These are phyloP conservation scores for Rosa lucieae DNA, from an alignment of 306 rosid species.

Conservation along the genomic window DNA sequence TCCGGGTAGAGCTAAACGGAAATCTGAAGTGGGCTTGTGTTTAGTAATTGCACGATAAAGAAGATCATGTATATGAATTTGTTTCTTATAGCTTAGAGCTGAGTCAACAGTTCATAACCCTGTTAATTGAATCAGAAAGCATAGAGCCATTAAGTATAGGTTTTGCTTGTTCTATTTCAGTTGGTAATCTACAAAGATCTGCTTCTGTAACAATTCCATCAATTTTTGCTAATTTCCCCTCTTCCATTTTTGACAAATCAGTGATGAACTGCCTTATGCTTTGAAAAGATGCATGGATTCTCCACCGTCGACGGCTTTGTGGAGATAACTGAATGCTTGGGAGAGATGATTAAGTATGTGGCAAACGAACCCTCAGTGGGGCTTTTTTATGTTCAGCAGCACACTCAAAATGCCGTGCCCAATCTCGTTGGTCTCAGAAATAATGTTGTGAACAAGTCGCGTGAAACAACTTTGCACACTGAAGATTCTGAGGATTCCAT, in stretches of 20 bases:
- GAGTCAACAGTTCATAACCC: not conserved
- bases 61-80: not conserved
- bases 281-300: slow-evolving; percentile 79
- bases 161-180: not conserved
- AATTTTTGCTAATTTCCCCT: slow-evolving; percentile 10
- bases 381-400: slow-evolving; percentile 87
- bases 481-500: slow-evolving; percentile 92
- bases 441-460: slow-evolving; percentile 50
- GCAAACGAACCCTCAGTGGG: slow-evolving; percentile 95
- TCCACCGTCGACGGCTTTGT: slow-evolving; percentile 83
- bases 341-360: slow-evolving; percentile 73
- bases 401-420: slow-evolving; percentile 76
- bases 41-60: not conserved
- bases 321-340: slow-evolving; percentile 79
- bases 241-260: slow-evolving; percentile 30
- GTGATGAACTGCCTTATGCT: slow-evolving; percentile 48
- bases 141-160: not conserved
- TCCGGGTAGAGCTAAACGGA: not conserved
- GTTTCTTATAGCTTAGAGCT: slow-evolving; percentile 4
- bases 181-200: not conserved
- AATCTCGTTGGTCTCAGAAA: slow-evolving; percentile 49
- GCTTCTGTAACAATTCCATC: not conserved
- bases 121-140: not conserved
- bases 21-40: not conserved
- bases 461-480: slow-evolving; percentile 61